These are phyloP conservation scores for Pleurotus platypus DNA, from an alignment of 768 basidiomycete genomes.

Conservation along the genomic window DNA sequence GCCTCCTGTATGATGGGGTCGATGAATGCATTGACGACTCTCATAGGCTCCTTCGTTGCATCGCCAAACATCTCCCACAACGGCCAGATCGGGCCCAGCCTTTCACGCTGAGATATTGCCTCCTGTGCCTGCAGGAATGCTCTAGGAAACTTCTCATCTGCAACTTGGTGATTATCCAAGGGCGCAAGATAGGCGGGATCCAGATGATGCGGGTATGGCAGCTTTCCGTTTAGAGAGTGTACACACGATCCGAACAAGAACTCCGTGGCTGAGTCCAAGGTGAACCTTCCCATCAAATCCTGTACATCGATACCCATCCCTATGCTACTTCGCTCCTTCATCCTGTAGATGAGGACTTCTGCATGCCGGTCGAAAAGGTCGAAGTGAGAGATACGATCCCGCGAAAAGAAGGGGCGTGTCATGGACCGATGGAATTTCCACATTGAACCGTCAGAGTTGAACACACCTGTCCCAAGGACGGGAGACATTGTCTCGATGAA, in stretches of 20 bases:
- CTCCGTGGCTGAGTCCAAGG: slow-evolving; percentile 63
- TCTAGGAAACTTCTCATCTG: slow-evolving; percentile 39
- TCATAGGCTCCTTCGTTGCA: slow-evolving; percentile 43
- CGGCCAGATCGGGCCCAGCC: slow-evolving; percentile 51
- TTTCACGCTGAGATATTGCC: slow-evolving; percentile 36
- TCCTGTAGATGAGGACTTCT: slow-evolving; percentile 34
- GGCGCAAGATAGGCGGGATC: slow-evolving; percentile 16
- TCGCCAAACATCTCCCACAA: slow-evolving; percentile 47
- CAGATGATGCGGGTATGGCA: slow-evolving; percentile 52
- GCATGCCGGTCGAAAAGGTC: slow-evolving; percentile 58
- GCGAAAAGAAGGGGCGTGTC: slow-evolving; percentile 62
- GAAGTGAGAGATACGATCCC: slow-evolving; percentile 56
- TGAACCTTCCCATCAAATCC: slow-evolving; percentile 59
- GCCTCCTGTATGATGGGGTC: slow-evolving; percentile 52
- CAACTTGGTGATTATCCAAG: slow-evolving; percentile 18
- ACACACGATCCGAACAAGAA: slow-evolving; percentile 63
- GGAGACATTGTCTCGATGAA: slow-evolving; percentile 40
- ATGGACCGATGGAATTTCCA: slow-evolving; percentile 66
- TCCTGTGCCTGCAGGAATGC: slow-evolving; percentile 50
- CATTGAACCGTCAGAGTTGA: slow-evolving; percentile 64
- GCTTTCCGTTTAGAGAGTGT: slow-evolving; percentile 43
- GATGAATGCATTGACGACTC: slow-evolving; percentile 47
- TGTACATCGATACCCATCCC: slow-evolving; percentile 61
- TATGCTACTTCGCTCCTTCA: slow-evolving; percentile 44
- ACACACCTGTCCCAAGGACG: slow-evolving; percentile 62